Conservation (phyloP, 78 protist genomes). For the Cavenderia fasciculata region DNA sequence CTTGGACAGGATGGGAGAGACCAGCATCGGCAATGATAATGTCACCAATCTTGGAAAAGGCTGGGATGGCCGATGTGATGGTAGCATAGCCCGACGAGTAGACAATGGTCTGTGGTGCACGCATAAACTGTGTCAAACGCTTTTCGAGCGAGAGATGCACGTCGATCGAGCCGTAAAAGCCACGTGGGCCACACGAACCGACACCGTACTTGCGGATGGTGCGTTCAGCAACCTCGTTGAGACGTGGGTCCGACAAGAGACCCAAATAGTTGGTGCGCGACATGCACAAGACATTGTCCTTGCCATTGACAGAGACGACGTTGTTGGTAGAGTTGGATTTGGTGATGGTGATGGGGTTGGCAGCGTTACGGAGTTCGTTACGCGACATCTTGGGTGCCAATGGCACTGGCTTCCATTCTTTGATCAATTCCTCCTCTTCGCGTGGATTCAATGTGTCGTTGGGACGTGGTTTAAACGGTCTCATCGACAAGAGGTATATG, state of each 20-base stretch:
- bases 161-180: slow-evolving; percentile 98
- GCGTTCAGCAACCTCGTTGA: slow-evolving; percentile 37
- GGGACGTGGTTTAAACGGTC: slow-evolving; percentile 72
- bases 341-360: background rate
- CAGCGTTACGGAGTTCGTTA: background rate
- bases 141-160: slow-evolving; percentile 92
- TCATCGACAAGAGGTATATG: slow-evolving; percentile 38
- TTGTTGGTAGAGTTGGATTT: background rate
- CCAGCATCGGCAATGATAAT: slow-evolving; percentile 88
- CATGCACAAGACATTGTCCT: slow-evolving; percentile 13
- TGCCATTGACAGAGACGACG: slow-evolving; percentile 26
- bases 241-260: slow-evolving; percentile 42
- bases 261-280: slow-evolving; percentile 78
- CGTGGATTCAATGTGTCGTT: slow-evolving; percentile 12
- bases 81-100: slow-evolving; percentile 95
- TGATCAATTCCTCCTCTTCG: slow-evolving; percentile 64
- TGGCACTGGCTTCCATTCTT: slow-evolving; percentile 73
- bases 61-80: slow-evolving; percentile 91
- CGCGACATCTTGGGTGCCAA: slow-evolving; percentile 28
- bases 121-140: slow-evolving; percentile 81
- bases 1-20: slow-evolving; percentile 74
- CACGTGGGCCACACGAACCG: slow-evolving; percentile 99
- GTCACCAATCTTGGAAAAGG: slow-evolving; percentile 93
- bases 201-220: slow-evolving; percentile 91
- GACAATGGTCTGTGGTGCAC: slow-evolving; percentile 83